These are phyloP conservation scores for Paramecium primaurelia DNA, from an alignment of 73 alveolate genomes.

Conservation along the genomic window DNA sequence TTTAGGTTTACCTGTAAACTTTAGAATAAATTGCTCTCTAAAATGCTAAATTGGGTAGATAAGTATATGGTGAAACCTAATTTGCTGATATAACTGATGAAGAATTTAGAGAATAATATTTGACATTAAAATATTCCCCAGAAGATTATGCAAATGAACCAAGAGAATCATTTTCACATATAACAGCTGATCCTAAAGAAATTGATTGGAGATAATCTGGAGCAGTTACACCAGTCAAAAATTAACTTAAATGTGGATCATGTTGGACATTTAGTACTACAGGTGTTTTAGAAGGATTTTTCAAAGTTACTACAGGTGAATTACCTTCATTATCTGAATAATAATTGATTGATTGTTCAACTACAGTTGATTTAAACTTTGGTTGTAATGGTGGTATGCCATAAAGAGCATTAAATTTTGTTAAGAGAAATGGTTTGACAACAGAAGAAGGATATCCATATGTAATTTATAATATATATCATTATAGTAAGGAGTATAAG, in stretches of 20 bases:
- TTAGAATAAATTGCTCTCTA: not conserved
- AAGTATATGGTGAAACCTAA: slow-evolving; percentile 49
- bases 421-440: slow-evolving; percentile 66
- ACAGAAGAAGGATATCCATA: slow-evolving; percentile 71
- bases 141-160: not conserved
- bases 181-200: slow-evolving; percentile 34
- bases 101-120: slow-evolving; percentile 55
- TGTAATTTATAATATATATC: not conserved
- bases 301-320: slow-evolving; percentile 46
- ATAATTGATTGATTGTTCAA: slow-evolving; percentile 81
- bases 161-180: not conserved
- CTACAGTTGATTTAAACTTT: slow-evolving; percentile 39
- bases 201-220: slow-evolving; percentile 41
- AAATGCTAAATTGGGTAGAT: not conserved
- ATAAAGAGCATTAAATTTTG: slow-evolving; percentile 70
- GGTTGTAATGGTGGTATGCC: slow-evolving; percentile 94
- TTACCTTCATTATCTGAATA: slow-evolving; percentile 69
- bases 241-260: slow-evolving; percentile 84
- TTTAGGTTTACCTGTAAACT: slow-evolving; percentile 42
- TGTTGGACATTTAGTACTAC: slow-evolving; percentile 90
- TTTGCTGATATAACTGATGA: slow-evolving; percentile 66
- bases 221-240: slow-evolving; percentile 59
- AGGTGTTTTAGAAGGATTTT: slow-evolving; percentile 75
- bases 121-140: not conserved
- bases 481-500: slow-evolving; percentile 43